Conservation (phyloP, 78 protist species). For the Speleostelium caveatum region DNA sequence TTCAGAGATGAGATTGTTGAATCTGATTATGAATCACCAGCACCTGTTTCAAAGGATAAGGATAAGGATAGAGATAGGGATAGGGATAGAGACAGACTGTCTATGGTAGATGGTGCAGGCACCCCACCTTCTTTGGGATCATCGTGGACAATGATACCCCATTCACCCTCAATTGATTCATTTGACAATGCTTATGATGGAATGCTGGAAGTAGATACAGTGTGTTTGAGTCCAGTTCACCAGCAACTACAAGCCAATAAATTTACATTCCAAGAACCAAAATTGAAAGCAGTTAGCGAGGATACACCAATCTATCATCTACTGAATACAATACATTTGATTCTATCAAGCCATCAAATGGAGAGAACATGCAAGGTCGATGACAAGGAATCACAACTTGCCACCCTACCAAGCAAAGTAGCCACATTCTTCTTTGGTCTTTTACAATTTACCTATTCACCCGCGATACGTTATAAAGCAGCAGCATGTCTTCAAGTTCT, state of each 20-base stretch:
- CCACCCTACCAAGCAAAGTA: slow-evolving; percentile 42
- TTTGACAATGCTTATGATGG: background rate
- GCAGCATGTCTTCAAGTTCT: slow-evolving; percentile 50
- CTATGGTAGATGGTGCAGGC: too few relatives aligned
- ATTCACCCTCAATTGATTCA: background rate
- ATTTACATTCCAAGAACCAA: background rate
- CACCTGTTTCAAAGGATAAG: background rate
- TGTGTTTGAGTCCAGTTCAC: too few relatives aligned
- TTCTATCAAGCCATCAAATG: slow-evolving; percentile 22
- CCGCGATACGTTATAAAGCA: slow-evolving; percentile 32
- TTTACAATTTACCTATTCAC: slow-evolving; percentile 14
- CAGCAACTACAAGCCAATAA: background rate
- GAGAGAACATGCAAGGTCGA: background rate
- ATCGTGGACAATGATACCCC: too few relatives aligned
- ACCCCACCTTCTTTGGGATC: background rate
- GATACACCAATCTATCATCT: slow-evolving; percentile 66
- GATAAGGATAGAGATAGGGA: too few relatives aligned
- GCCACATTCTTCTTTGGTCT: slow-evolving; percentile 41
- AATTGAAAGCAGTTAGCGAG: slow-evolving; percentile 24
- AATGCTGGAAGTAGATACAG: background rate
- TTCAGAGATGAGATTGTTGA: slow-evolving; percentile 47
- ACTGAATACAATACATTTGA: slow-evolving; percentile 28
- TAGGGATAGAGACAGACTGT: too few relatives aligned
- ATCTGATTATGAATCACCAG: slow-evolving; percentile 27
- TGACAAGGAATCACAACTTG: slow-evolving; percentile 10